Percentiles rank a stretch among this genome's conserved stretches.
phyloP scores from a whole-genome alignment of 2,329 filamentous ascomycete genomes.

The Stachybotrys chartarum region DNA sequence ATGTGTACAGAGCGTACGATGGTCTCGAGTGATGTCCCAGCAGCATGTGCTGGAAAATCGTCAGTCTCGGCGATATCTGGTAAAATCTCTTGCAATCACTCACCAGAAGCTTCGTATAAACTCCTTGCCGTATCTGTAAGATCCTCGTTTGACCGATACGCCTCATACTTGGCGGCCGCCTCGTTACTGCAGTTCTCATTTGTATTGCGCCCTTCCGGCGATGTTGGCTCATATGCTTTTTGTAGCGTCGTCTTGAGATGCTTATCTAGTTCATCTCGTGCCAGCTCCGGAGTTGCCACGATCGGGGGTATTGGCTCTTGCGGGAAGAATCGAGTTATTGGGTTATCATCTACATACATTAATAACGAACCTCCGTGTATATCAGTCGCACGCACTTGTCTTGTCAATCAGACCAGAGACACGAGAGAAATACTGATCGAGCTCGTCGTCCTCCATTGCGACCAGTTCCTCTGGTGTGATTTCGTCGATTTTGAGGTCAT shows the following conservation, averaged over 20 bases:
- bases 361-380: too few species aligned
- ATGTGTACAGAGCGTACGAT: conserved; percentile 29
- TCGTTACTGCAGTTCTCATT: background rate
- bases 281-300: background rate
- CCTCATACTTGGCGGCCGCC: conserved; percentile 14
- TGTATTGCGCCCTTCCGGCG: too few species aligned
- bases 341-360: conserved; percentile 16
- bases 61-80: conserved; percentile 5
- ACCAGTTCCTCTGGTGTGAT: conserved; percentile 56
- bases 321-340: conserved; percentile 27
- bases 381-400: conserved; percentile 18
- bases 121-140: conserved; percentile 20
- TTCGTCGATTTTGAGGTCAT: conserved; percentile 34
- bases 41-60: conserved; percentile 15
- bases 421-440: conserved; percentile 58
- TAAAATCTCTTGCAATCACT: conserved; percentile 4
- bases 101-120: conserved; percentile 26
- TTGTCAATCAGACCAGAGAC: conserved; percentile 23
- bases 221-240: background rate
- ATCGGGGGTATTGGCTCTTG: conserved; percentile 12
- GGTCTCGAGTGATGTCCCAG: conserved; percentile 25
- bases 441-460: conserved; percentile 49
- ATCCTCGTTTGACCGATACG: conserved; percentile 22
- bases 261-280: background rate
- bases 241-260: background rate